Base-by-base conservation (phyloP, 768 basidiomycete genomes). In the Mycena sanguinolenta region DNA sequence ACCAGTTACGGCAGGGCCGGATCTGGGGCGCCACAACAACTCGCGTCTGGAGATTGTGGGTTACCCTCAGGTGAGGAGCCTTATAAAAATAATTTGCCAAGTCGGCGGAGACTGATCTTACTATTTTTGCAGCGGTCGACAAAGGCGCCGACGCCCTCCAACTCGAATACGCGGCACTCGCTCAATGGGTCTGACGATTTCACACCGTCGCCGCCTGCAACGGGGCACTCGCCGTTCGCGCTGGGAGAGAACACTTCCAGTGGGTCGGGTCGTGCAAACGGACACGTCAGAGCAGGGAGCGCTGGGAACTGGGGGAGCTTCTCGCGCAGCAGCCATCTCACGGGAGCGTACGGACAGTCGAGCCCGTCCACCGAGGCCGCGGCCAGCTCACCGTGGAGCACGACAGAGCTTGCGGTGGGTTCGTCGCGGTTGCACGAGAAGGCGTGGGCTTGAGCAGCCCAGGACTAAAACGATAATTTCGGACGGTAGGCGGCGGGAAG, bases 1-100 rank as follows among this genome's bases (percentile, higher is more conserved):
- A 58, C 94, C 94, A 39, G 88, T 94, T 70, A 95, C 94, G 67
- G 94, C 94, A 66, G 94, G 93, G 58, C 94, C 94, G 72, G 94
- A 95, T 80, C 84, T 95, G 52, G 94, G 94, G 75, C 86, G 94
- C 75, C 92, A 94, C 76, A 90, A 89, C 76, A 87, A 87, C 73
- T 87, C 90, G 25, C 86, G 93, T 49, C 78, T 90, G 74, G 93
- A 92, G 77, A 94, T 93, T 74, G 91, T 94, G 61, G 89, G 91
- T 38, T 90, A 88, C 78, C 88, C 86, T 71, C 90, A 91, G 83
- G 93, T 93, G 77, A 65, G 59, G 28, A 10, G 86, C 73, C 59
- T 62, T 55, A 52, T 53, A 50, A 49, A 44, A 14, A 30, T 36
- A 52, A 10, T 4, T 12, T 54, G 9, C 39, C 42, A 3, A 14